Evolutionary conservation across 31 red algal genomes (phyloP), one percentile per base, ranked within the genome.

Genomic region (Asparagopsis taxiformis): DNA sequence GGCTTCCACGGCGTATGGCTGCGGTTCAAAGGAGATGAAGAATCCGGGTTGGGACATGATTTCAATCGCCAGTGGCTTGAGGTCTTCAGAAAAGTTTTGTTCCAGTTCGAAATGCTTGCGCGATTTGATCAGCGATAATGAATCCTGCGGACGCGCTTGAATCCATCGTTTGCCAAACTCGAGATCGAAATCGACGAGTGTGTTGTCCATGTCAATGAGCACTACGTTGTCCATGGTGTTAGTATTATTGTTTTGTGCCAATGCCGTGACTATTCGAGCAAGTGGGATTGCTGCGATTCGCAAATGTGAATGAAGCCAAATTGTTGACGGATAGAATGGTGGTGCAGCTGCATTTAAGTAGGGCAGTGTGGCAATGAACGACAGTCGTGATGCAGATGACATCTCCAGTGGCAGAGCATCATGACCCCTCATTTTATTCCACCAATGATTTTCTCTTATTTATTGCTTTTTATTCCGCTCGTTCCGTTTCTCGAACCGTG

Each of bases 201-300:
- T 91, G 75, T 97, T 97, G 79, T 97, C 93, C 93, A 97, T 97
- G 55, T 97, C 93, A n/a, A 91, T 72, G 1, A 97, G 75, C 15
- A 97, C 79, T 28, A 83, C 79, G 17, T 83, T 72, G 20, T 62
- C 59, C 55, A 83, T 52, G n/a, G n/a, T n/a, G n/a, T n/a, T n/a
- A n/a, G n/a, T n/a, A n/a, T n/a, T n/a, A n/a, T n/a, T n/a, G n/a
- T n/a, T n/a, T n/a, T n/a, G n/a, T n/a, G n/a, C n/a, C n/a, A n/a
- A n/a, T n/a, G n/a, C n/a, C n/a, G n/a, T n/a, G n/a, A n/a, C n/a
- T n/a, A n/a, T n/a, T n/a, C n/a, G n/a, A n/a, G n/a, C n/a, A n/a
- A n/a, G n/a, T n/a, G n/a, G n/a, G n/a, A n/a, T n/a, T n/a, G n/a
- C n/a, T n/a, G n/a, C n/a, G n/a, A n/a, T n/a, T n/a, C n/a, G n/a